Evolutionary conservation across 768 basidiomycete genomes (phyloP), one percentile per base, ranked within the genome.

Genomic region (Boletus sp.): DNA sequence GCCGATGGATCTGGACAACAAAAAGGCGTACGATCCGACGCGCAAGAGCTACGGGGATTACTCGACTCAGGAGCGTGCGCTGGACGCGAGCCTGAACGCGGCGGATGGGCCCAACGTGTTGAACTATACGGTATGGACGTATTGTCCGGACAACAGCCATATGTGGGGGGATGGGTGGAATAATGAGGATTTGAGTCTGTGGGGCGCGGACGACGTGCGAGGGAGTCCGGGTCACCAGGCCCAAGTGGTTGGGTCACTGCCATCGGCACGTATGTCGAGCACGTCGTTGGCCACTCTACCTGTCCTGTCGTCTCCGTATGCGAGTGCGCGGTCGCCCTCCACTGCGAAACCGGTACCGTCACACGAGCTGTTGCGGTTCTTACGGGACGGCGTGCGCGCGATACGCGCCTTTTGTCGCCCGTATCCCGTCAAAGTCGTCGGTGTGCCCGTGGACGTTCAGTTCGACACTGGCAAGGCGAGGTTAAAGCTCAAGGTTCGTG

Each of bases 91-190:
- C 62, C 71, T 89, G 65, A 88, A 89, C 60, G 89, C 81, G 6
- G 79, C 83, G 24, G 94, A 97, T 68, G 94, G 92, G 0, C 68
- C 73, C 10, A 92, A 92, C 62, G 80, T 71, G 36, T 71, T 95
- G 56, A 92, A 80, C 63, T 96, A 84, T 71, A 94, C 93, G 46
- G 75, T 92, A 9, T 97, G 94, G 94, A 90, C 86, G 35, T 97
- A 95, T 68, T 88, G 89, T 57, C 77, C 89, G 0, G 90, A 96
- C 63, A 87, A 86, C 66, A 79, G 78, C 28, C 92, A 98, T 67
- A 76, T 83, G 67, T 97, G 91, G 92, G 94, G 96, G 14, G 96
- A 99, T 73, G 87, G 87, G 1, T 99, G 95, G 96, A 95, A 98
- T 70, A 83, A 91, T 74, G 96, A 99, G 75, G 96, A 98, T 74